Evolutionary conservation across 768 basidiomycete species (phyloP).

Genomic region (Xerocomellus intermedius): DNA sequence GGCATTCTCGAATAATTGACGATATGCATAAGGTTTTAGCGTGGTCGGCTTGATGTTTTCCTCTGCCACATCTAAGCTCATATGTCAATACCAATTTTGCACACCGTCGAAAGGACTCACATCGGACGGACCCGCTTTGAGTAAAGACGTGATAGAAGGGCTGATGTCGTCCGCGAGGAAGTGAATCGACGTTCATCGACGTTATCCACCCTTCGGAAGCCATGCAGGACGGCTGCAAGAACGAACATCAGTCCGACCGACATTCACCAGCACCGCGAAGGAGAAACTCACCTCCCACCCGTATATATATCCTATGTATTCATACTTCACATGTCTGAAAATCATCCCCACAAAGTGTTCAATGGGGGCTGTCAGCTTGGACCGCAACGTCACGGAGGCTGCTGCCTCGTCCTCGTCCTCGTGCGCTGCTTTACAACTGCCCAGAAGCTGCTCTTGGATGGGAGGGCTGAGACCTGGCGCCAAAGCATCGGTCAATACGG

Average conservation of each 20-base stretch:
- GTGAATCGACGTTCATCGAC: slow-evolving; percentile 41
- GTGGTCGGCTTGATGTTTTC: slow-evolving; percentile 31
- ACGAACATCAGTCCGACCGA: background rate
- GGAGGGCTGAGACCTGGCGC: slow-evolving; percentile 31
- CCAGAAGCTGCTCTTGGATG: slow-evolving; percentile 28
- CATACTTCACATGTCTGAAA: slow-evolving; percentile 40
- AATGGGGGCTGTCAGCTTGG: slow-evolving; percentile 24
- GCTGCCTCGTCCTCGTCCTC: slow-evolving; percentile 33
- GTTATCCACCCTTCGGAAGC: slow-evolving; percentile 44
- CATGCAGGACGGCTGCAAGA: slow-evolving; percentile 33
- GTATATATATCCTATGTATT: slow-evolving; percentile 44
- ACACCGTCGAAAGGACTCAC: slow-evolving; percentile 27
- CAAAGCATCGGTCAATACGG: slow-evolving; percentile 41
- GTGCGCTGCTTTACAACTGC: slow-evolving; percentile 31
- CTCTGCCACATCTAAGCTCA: slow-evolving; percentile 36
- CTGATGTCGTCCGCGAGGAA: slow-evolving; percentile 43
- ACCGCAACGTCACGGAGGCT: slow-evolving; percentile 26
- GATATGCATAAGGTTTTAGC: slow-evolving; percentile 16
- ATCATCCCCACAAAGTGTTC: slow-evolving; percentile 51
- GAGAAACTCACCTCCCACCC: slow-evolving; percentile 47
- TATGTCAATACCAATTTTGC: background rate
- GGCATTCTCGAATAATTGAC: slow-evolving; percentile 25
- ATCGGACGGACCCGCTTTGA: slow-evolving; percentile 36
- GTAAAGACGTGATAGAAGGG: slow-evolving; percentile 47
- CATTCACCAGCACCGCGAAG: background rate